These are phyloP conservation scores for Stemphylium beticola DNA, from an alignment of 2,329 filamentous ascomycete species.

Conservation along the genomic window DNA sequence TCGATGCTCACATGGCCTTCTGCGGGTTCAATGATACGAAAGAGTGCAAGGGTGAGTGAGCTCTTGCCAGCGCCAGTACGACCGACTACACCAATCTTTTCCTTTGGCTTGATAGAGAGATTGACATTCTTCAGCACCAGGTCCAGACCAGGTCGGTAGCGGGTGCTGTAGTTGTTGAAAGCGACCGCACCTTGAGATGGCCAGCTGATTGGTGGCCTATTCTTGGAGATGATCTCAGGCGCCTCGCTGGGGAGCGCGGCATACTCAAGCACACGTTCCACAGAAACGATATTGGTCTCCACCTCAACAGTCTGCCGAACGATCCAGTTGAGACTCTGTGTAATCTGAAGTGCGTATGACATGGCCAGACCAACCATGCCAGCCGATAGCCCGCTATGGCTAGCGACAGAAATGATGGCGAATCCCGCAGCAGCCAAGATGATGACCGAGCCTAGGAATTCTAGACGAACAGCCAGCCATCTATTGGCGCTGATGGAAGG, in stretches of 20 bases:
- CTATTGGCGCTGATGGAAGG: constrained; percentile 88
- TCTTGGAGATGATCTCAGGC: constrained; percentile 88
- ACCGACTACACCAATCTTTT: constrained; percentile 98
- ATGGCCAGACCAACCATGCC: constrained; percentile 91
- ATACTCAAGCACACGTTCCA: constrained; percentile 97
- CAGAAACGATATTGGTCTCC: constrained; percentile 99
- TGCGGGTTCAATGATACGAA: constrained; percentile 90
- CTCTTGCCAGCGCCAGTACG: constrained; percentile 96
- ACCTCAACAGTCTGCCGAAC: constrained; percentile 98
- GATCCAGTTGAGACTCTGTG: constrained; percentile 97
- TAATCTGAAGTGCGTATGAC: constrained; percentile 97
- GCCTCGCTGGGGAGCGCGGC: constrained; percentile 89
- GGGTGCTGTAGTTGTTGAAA: constrained; percentile 92
- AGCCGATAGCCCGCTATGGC: constrained; percentile 66
- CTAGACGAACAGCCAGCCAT: constrained; percentile 92
- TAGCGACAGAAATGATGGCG: constrained; percentile 78
- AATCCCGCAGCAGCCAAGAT: constrained; percentile 87
- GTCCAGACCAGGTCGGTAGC: constrained; percentile 88
- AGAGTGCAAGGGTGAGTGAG: constrained; percentile 87
- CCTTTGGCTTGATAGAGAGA: constrained; percentile 89
- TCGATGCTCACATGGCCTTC: constrained; percentile 89
- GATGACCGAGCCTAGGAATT: constrained; percentile 93
- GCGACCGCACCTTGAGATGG: constrained; percentile 85
- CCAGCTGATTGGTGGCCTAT: constrained; percentile 88
- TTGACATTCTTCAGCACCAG: constrained; percentile 92